phyloP scores from a whole-genome alignment of 768 basidiomycete genomes.

The Ramaria sp. region DNA sequence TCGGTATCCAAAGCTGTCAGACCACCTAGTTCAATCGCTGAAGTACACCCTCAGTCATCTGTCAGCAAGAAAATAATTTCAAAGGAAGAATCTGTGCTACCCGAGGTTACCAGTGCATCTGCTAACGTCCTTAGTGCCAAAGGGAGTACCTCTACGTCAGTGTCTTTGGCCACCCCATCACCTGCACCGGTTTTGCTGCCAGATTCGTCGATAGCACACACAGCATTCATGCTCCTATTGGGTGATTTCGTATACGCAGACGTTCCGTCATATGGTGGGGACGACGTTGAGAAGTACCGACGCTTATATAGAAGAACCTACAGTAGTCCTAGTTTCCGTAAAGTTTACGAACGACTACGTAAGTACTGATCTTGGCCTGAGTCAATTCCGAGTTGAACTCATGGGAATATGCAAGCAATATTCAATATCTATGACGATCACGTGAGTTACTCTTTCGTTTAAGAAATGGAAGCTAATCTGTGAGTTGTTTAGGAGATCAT shows the following conservation, averaged over 20 bases:
- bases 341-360: constrained; percentile 62
- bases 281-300: constrained; percentile 44
- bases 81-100: neutral
- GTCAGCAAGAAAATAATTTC: neutral
- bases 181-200: constrained; percentile 12
- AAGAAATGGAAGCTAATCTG: neutral
- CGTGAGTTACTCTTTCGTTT: constrained; percentile 20
- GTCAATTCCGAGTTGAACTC: constrained; percentile 1
- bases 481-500: constrained; percentile 31
- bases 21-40: neutral
- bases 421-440: constrained; percentile 68
- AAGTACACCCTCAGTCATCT: neutral
- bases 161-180: neutral
- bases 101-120: neutral
- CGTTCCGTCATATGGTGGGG: constrained; percentile 52
- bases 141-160: neutral
- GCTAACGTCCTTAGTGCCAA: neutral
- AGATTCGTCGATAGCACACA: constrained; percentile 14
- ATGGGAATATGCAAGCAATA: constrained; percentile 32
- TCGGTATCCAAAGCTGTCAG: neutral
- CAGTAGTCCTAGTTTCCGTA: constrained; percentile 50
- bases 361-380: constrained; percentile 19
- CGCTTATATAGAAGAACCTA: constrained; percentile 61
- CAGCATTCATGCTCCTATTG: constrained; percentile 57
- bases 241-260: constrained; percentile 75